Evolutionary conservation across 306 rosid genomes (phyloP).

Genomic region (Acmispon strigosus): DNA sequence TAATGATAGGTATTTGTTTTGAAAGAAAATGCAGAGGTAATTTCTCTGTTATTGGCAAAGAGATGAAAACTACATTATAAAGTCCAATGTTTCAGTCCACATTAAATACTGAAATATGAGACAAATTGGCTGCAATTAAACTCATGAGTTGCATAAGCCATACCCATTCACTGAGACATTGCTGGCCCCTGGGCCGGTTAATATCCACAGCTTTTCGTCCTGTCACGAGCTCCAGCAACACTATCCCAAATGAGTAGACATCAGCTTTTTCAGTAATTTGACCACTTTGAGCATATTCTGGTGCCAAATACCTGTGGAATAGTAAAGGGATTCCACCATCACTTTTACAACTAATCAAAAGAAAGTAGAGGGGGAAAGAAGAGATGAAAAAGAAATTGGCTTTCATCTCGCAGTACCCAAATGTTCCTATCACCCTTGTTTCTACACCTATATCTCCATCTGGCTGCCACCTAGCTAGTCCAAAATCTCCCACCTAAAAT

Average conservation of each 20-base stretch:
- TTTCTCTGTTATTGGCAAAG: neutral
- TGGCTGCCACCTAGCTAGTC: conserved; percentile 99
- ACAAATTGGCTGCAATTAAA: neutral
- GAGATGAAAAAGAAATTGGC: neutral
- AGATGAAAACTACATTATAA: neutral
- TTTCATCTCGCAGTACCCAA: conserved; percentile 49
- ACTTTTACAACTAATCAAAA: neutral
- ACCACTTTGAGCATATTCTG: conserved; percentile 98
- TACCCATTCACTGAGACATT: conserved; percentile 98
- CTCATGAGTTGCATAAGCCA: neutral
- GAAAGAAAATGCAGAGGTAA: neutral
- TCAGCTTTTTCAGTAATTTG: conserved; percentile 97
- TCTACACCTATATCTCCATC: conserved; percentile 87
- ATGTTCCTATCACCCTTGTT: conserved; percentile 91
- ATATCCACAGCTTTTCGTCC: conserved; percentile 88
- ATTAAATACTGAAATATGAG: neutral
- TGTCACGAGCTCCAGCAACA: conserved; percentile 79
- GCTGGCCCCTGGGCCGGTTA: conserved; percentile 81
- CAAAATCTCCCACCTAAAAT: conserved; percentile 97
- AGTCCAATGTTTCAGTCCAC: neutral
- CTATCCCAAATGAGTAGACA: conserved; percentile 87
- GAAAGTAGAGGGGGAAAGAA: neutral
- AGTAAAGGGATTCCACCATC: neutral
- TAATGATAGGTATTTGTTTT: neutral
- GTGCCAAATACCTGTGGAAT: conserved; percentile 73